Evolutionary conservation across 192 early-diverging fungal species (phyloP), one percentile per base, ranked within the genome.

Genomic region (Coemansia sp.): DNA sequence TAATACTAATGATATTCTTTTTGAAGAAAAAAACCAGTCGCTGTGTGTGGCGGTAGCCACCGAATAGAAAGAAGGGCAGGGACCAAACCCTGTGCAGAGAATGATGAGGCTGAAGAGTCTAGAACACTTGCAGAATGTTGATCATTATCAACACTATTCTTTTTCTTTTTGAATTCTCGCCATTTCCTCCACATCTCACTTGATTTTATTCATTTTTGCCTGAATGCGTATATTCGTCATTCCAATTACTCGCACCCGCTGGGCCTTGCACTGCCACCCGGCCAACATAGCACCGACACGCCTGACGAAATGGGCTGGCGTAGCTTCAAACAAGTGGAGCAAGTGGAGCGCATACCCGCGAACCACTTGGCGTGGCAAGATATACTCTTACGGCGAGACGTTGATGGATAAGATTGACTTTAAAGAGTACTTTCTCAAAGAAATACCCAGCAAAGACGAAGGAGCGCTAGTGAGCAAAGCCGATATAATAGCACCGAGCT

Each of bases 351-450:
- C 46, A 21, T 72, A 77, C 38, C 81, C 81, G n/a, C 61, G 62
- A 34, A 53, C 71, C 53, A 78, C 76, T 45, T 87, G 89, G 90
- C 88, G 89, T 38, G 75, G 76, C 31, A 85, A 84, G 21, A 78
- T 92, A 11, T 88, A 89, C 64, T 23, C 73, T 14, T 77, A 76
- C 23, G 92, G 92, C 34, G 84, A 84, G 27, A 64, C 77, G 17
- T 80, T 93, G 55, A 86, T 93, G 82, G 90, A 92, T 71, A 85
- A 80, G 62, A 85, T 90, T 38, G 89, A 91, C 67, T 87, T 91
- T 65, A 82, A 84, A 36, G 92, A 93, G 76, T 89, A 86, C 51
- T 93, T 93, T 74, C 71, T 93, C 27, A 93, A 93, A 64, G 85
- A 84, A 34, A 74, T 93, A 5, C 90, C 90, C 27, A 77, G 73